A percentile compares a stretch with the other conserved stretches of the same genome.
Conservation (phyloP, 805 yeast genomes). For the Monosporozyma siamensis region DNA sequence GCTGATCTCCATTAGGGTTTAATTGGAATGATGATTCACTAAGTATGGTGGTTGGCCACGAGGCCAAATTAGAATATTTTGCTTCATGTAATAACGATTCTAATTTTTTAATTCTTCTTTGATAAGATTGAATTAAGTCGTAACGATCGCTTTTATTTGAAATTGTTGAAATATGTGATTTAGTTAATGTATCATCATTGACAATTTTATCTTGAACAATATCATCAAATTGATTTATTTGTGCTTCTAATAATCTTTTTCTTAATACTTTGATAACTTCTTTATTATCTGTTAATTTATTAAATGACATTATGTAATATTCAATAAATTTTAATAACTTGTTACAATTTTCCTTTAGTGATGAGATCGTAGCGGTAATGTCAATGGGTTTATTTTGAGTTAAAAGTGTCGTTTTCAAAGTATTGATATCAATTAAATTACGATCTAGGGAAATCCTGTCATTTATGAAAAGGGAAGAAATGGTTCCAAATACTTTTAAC, state of each 20-base stretch:
- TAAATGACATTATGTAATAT: slow-evolving; percentile 32
- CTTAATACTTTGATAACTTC: slow-evolving; percentile 30
- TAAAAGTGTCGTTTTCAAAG: too few relatives aligned
- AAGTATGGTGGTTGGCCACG: slow-evolving; percentile 37
- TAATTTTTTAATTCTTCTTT: slow-evolving; percentile 61
- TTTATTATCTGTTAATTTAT: slow-evolving; percentile 21
- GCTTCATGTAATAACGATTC: slow-evolving; percentile 72
- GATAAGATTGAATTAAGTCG: slow-evolving; percentile 32
- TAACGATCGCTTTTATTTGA: neutral
- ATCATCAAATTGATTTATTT: slow-evolving; percentile 6
- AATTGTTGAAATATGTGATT: neutral
- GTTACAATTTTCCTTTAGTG: neutral
- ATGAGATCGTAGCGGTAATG: neutral
- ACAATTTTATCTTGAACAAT: neutral
- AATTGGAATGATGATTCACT: slow-evolving; percentile 7
- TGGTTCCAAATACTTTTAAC: slow-evolving; percentile 6
- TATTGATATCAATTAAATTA: too few relatives aligned
- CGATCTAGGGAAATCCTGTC: too few relatives aligned
- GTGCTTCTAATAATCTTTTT: slow-evolving; percentile 6
- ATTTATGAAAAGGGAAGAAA: slow-evolving; percentile 5
- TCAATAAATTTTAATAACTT: slow-evolving; percentile 25
- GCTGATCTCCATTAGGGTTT: neutral
- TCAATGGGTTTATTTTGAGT: neutral
- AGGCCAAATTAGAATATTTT: slow-evolving; percentile 45
- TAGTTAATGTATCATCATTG: neutral